A percentile compares a stretch with the other conserved stretches of the same genome.
phyloP scores from a whole-genome alignment of 2,329 filamentous ascomycete genomes.

The Ophiostoma tasmaniense region DNA sequence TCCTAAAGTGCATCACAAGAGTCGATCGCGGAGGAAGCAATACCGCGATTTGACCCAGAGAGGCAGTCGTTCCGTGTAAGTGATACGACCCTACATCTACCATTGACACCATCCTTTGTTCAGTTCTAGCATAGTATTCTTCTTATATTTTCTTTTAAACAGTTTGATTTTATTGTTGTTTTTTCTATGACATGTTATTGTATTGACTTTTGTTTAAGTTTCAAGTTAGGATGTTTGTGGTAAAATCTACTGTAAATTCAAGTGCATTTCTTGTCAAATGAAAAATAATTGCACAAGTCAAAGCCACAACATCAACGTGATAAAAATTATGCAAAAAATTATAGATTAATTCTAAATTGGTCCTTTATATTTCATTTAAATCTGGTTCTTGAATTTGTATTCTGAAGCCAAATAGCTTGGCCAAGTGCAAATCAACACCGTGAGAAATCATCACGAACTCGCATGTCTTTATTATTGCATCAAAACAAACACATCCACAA shows the following conservation, averaged over 20 bases:
- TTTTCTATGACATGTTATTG: too few species aligned
- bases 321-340: too few species aligned
- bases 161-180: neutral
- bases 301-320: too few species aligned
- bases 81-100: neutral
- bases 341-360: too few species aligned
- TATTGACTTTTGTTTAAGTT: too few species aligned
- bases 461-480: neutral
- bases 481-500: neutral
- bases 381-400: too few species aligned
- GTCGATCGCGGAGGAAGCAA: neutral
- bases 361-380: too few species aligned
- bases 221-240: too few species aligned
- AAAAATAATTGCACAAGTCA: too few species aligned
- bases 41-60: neutral
- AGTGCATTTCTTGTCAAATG: too few species aligned
- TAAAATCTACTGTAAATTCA: too few species aligned
- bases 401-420: neutral
- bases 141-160: neutral
- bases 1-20: neutral
- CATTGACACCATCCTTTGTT: neutral
- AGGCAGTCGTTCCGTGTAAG: neutral
- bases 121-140: neutral
- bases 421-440: neutral
- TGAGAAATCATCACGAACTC: neutral